Evolutionary conservation across 1,284 basidiomycete species (phyloP), one percentile per base, ranked within the genome.

Genomic region (Ganoderma multipileum): DNA sequence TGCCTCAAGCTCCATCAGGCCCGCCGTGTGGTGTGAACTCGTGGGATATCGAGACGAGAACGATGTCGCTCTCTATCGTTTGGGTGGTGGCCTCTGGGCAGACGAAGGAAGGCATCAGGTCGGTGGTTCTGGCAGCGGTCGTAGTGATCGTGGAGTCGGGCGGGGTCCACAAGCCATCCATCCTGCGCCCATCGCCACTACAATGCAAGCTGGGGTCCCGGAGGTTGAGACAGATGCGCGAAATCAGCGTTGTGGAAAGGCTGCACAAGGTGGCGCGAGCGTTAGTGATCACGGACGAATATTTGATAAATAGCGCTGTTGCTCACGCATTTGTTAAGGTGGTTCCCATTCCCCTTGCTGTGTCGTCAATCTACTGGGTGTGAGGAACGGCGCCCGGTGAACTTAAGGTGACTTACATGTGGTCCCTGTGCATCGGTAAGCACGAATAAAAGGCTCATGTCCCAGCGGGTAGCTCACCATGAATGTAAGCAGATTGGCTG

Each of bases 301-400:
- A 33, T 58, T 33, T 28, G 50, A 26, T 50, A 11, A 14, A 50
- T 23, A 6, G 23, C 11, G 23, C 26, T n/a, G 44, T 7, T 26
- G 72, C 76, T 36, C 64, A 77, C 76, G 70, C 71, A 47, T 77
- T 77, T 9, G 74, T 73, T 36, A 75, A 20, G 1, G 71, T 74
- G 8, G 71, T 70, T 3, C 63, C 68, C 3, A 71, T 52, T 2
- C 71, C 73, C 52, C 69, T 58, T 55, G 42, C 30, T 28, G 63
- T 42, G 42, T 64, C 61, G 36, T 20, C 36, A 38, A 71, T 68
- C 67, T 65, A 38, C 16, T 18, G 5, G 36, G 18, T 20, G 26
- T 55, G 18, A 33, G 54, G 18, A 28, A 18, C 16, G 30, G 30
- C 30, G 18, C 18, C 16, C 7, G 12, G n/a, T 8, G 3, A 7